phyloP scores from a whole-genome alignment of 1,139 yeast species.

The Taphrina populina region DNA sequence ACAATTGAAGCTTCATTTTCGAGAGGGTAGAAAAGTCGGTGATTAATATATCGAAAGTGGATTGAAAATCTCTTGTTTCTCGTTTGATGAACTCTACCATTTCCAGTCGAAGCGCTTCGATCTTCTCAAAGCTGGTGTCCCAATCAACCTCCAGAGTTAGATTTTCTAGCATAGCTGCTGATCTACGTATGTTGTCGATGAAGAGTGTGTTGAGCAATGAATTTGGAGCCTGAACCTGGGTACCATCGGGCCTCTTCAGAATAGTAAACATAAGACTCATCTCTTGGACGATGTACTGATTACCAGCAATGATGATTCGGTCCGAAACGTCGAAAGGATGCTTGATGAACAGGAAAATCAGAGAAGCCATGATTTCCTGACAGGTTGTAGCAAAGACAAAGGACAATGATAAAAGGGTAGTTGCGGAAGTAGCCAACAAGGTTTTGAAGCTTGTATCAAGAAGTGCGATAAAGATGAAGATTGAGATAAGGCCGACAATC shows the following conservation, averaged over 20 bases:
- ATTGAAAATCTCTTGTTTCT: conserved; percentile 46
- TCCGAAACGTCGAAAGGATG: conserved; percentile 52
- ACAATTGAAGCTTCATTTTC: conserved; percentile 43
- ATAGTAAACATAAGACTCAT: conserved; percentile 48
- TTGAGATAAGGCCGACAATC: conserved; percentile 45
- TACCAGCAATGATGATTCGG: conserved; percentile 43
- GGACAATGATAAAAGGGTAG: conserved; percentile 48
- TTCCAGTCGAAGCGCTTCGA: conserved; percentile 44
- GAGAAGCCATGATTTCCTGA: conserved; percentile 48
- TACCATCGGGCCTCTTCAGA: conserved; percentile 44
- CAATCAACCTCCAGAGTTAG: conserved; percentile 39
- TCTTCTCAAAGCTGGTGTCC: conserved; percentile 46
- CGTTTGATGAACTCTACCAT: conserved; percentile 44
- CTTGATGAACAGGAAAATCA: conserved; percentile 49
- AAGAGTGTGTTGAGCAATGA: conserved; percentile 47
- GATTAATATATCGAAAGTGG: conserved; percentile 45
- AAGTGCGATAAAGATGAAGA: conserved; percentile 49
- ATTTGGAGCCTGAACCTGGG: conserved; percentile 47
- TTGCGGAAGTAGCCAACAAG: conserved; percentile 49
- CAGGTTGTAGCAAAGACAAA: conserved; percentile 48
- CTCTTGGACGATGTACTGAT: conserved; percentile 44
- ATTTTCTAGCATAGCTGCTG: conserved; percentile 44
- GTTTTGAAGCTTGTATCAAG: conserved; percentile 49
- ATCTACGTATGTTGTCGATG: conserved; percentile 48
- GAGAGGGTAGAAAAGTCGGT: conserved; percentile 47